Evolutionary conservation across 148 eudicot species (phyloP), one percentile per base, ranked within the genome.

Genomic region (Tetragonia tetragonoides): DNA sequence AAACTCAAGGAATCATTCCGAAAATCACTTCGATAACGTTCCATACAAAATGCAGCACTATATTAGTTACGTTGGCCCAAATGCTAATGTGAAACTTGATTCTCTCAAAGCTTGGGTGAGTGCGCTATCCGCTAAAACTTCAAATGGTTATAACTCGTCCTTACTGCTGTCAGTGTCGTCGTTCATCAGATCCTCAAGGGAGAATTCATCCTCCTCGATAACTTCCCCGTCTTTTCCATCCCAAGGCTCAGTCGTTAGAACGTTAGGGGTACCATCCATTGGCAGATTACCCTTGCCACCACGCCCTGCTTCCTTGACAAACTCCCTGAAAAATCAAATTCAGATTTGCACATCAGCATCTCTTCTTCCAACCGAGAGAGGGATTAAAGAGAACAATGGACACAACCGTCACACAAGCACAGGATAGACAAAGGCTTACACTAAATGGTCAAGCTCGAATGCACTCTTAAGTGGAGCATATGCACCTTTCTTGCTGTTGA

Each of bases 151-250:
- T 39, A 93, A 75, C 78, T 92, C 94, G 47, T 90, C 94, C 77
- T 89, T 87, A 82, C 78, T 82, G 77, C 75, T 81, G 1, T 79
- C 73, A 69, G 82, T 47, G 59, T 88, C 92, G 65, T 90, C 97
- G 17, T 84, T 91, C 99, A 95, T 95, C 42, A 95, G 90, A 77
- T 95, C 99, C 56, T 92, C 97, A n/a, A 95, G 99, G 10, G 99
- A 95, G 76, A 95, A 95, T 76, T 95, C 99, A 28, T 95, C 99
- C 81, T 95, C 99, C 83, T 95, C 99, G 2, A 95, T 81, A 23
- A 92, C 81, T 81, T 91, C 81, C 17, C 99, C 99, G 60, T 95
- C 99, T 87, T 95, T 95, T 20, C 99, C 99, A 69, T 95, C 97
- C 99, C 99, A 93, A 21, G 94, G 86, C 84, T 90, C 92, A 46